Conservation (phyloP, 129 eudicot genomes). For the Flaveria sonorensis region DNA sequence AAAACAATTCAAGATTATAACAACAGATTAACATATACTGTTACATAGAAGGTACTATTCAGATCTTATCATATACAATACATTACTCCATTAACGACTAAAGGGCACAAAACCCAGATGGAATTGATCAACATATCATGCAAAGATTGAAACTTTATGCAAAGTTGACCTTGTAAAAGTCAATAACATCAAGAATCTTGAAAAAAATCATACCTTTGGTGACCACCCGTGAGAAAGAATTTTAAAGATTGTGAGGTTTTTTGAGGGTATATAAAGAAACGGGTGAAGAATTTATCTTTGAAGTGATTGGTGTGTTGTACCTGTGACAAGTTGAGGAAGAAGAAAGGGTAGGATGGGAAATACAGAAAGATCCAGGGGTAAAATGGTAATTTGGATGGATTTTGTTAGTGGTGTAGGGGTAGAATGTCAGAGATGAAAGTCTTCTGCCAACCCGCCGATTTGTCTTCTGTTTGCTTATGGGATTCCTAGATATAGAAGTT, state of each 20-base stretch:
- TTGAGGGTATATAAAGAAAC: conserved; percentile 20
- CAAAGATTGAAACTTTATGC: background rate
- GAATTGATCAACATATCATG: background rate
- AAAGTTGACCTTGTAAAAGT: conserved; percentile 24
- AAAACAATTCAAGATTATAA: conserved; percentile 9
- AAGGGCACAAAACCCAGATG: conserved; percentile 28
- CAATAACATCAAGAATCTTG: conserved; percentile 8
- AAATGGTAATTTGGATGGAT: conserved; percentile 8
- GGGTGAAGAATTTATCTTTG: conserved; percentile 29
- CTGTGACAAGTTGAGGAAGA: conserved; percentile 27
- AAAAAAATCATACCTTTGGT: conserved; percentile 46
- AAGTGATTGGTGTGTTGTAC: conserved; percentile 26
- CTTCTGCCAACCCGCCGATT: conserved; percentile 45
- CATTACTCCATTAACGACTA: conserved; percentile 26
- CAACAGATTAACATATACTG: conserved; percentile 30
- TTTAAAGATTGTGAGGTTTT: conserved; percentile 1
- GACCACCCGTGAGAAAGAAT: conserved; percentile 30
- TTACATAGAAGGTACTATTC: conserved; percentile 14
- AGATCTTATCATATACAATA: conserved; percentile 7
- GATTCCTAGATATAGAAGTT: conserved; percentile 28
- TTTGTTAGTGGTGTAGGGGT: conserved; percentile 43
- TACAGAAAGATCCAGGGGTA: conserved; percentile 29
- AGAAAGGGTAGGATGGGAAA: conserved; percentile 24
- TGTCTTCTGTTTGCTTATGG: conserved; percentile 37
- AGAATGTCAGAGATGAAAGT: conserved; percentile 63